These are phyloP conservation scores for Xylariaceae sp. DNA, from an alignment of 2,329 filamentous ascomycete genomes.

Conservation along the genomic window DNA sequence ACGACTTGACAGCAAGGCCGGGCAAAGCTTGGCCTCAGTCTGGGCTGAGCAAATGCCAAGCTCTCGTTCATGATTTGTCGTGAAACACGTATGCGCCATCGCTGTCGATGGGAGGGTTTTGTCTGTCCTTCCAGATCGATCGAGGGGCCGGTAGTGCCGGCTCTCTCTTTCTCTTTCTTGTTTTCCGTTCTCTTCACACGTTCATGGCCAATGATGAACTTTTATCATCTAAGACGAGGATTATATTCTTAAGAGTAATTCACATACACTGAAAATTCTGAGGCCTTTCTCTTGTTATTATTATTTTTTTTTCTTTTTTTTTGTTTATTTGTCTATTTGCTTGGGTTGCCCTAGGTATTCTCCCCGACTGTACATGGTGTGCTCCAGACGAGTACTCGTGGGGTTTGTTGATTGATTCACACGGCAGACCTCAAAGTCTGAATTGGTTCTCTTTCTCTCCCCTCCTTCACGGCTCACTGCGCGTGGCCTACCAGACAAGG, in stretches of 20 bases:
- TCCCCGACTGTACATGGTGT: background rate
- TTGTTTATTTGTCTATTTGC: background rate
- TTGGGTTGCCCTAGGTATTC: background rate
- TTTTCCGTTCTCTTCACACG: background rate
- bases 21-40: background rate
- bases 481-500: too few species aligned
- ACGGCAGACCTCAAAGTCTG: background rate
- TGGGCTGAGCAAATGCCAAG: background rate
- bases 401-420: background rate
- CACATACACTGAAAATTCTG: conserved; percentile 34
- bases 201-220: conserved; percentile 30
- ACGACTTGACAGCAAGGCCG: background rate
- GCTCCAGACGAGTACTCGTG: background rate
- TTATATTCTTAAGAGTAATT: conserved; percentile 29
- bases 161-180: background rate
- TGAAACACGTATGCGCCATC: too few species aligned
- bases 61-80: background rate
- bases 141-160: background rate
- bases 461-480: background rate
- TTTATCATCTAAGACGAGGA: conserved; percentile 29
- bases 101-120: background rate
- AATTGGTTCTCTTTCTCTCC: background rate
- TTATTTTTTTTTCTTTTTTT: background rate
- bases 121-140: background rate
- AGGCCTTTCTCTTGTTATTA: conserved; percentile 22